Conservation (phyloP, 2,329 filamentous ascomycete species). For the Verticillium nonalfalfae region DNA sequence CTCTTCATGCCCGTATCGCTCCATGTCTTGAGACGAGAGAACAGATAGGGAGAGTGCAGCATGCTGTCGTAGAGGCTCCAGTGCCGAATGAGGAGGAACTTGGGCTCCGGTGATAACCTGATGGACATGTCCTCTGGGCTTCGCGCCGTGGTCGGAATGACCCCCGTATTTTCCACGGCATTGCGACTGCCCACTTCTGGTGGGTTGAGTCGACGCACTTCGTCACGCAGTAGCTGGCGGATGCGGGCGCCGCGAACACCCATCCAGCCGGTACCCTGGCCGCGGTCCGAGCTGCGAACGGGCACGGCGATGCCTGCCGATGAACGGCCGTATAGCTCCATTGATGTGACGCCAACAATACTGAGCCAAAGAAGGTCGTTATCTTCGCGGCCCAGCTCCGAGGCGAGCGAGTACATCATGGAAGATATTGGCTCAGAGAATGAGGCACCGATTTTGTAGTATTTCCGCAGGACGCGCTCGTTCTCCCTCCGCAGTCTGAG, state of each 20-base stretch:
- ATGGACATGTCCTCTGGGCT: constrained; percentile 91
- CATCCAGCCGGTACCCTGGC: constrained; percentile 64
- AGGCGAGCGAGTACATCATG: constrained; percentile 89
- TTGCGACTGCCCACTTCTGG: constrained; percentile 57
- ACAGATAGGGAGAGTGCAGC: constrained; percentile 93
- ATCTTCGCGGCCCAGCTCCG: constrained; percentile 90
- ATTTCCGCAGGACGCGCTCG: constrained; percentile 67
- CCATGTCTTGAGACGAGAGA: constrained; percentile 89
- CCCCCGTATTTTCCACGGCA: constrained; percentile 62
- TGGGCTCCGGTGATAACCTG: constrained; percentile 85
- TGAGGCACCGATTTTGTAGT: constrained; percentile 82
- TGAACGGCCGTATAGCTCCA: constrained; percentile 84
- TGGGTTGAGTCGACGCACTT: constrained; percentile 89
- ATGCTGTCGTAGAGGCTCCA: constrained; percentile 99
- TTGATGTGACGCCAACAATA: constrained; percentile 90
- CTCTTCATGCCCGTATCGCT: constrained; percentile 82
- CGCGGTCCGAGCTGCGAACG: constrained; percentile 48
- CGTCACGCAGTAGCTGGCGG: constrained; percentile 80
- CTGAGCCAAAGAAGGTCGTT: constrained; percentile 94
- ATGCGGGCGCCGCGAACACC: constrained; percentile 77
- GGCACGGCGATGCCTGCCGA: constrained; percentile 69
- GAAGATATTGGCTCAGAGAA: constrained; percentile 95
- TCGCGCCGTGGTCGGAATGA: constrained; percentile 81
- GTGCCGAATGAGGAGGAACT: constrained; percentile 86
- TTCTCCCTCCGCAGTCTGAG: constrained; percentile 71